These are phyloP conservation scores for Pseudogymnoascus sp. DNA, from an alignment of 2,329 filamentous ascomycete genomes.

Conservation along the genomic window DNA sequence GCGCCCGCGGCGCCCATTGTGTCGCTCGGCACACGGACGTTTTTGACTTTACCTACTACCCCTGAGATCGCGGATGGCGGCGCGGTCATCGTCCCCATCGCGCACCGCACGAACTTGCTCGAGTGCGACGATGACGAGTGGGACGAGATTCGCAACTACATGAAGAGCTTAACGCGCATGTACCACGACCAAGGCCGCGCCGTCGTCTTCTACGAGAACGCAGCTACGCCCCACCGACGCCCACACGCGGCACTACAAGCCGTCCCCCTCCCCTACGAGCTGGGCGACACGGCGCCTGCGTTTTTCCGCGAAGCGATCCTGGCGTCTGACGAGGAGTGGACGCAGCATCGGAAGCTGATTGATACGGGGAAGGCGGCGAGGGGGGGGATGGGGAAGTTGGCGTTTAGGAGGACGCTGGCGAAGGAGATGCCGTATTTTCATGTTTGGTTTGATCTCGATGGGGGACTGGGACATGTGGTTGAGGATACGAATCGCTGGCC, in stretches of 20 bases:
- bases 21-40: slow-evolving; percentile 77
- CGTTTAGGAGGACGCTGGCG: slow-evolving; percentile 73
- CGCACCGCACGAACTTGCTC: slow-evolving; percentile 82
- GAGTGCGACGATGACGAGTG: slow-evolving; percentile 99
- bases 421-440: slow-evolving; percentile 99
- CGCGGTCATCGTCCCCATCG: slow-evolving; percentile 79
- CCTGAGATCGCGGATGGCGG: slow-evolving; percentile 79
- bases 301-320: slow-evolving; percentile 96
- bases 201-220: slow-evolving; percentile 97
- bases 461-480: slow-evolving; percentile 84
- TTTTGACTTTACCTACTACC: slow-evolving; percentile 79
- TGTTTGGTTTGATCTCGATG: slow-evolving; percentile 89
- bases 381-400: slow-evolving; percentile 64
- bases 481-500: slow-evolving; percentile 85
- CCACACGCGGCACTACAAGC: slow-evolving; percentile 79
- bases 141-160: slow-evolving; percentile 98
- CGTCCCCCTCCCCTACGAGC: slow-evolving; percentile 78
- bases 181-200: slow-evolving; percentile 90
- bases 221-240: slow-evolving; percentile 67
- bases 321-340: slow-evolving; percentile 82
- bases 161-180: slow-evolving; percentile 90
- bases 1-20: slow-evolving; percentile 79
- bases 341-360: slow-evolving; percentile 89
- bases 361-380: slow-evolving; percentile 61
- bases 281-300: slow-evolving; percentile 85